phyloP scores from a whole-genome alignment of 768 basidiomycete genomes.

The Amanita jacksonii region DNA sequence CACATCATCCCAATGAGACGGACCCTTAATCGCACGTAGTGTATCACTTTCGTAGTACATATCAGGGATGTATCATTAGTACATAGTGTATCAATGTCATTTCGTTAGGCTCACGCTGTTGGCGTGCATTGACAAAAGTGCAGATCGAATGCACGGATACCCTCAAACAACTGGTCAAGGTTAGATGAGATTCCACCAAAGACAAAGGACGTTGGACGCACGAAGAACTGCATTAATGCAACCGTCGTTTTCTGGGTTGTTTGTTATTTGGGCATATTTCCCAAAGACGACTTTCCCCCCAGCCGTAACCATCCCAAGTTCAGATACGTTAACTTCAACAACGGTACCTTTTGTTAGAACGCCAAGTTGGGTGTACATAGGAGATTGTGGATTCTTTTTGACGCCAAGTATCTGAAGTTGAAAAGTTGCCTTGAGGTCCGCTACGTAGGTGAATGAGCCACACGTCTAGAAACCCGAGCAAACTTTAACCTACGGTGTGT shows the following conservation, averaged over 20 bases:
- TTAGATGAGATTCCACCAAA: not conserved
- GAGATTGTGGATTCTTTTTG: constrained; percentile 99
- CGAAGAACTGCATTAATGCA: constrained; percentile 92
- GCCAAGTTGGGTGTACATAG: constrained; percentile 93
- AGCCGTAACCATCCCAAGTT: constrained; percentile 93
- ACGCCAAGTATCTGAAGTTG: constrained; percentile 96
- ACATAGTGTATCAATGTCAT: not conserved
- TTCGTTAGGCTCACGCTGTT: no score
- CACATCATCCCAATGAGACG: no score
- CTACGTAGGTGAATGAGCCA: constrained; percentile 28
- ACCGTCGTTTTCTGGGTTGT: constrained; percentile 94
- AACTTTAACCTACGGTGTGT: constrained; percentile 72
- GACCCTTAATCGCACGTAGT: no score
- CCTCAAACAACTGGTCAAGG: not conserved
- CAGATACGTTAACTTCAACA: constrained; percentile 98
- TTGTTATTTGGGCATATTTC: constrained; percentile 90
- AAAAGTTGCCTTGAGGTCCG: constrained; percentile 97
- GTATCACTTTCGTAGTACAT: not conserved
- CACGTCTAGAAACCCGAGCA: not conserved
- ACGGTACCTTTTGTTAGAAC: constrained; percentile 98
- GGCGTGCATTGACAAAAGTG: no score
- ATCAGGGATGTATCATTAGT: not conserved
- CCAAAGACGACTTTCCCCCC: constrained; percentile 93
- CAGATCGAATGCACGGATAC: not conserved
- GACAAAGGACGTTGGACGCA: constrained; percentile 28